phyloP scores from a whole-genome alignment of 768 basidiomycete genomes.

The Lentinula sp. region DNA sequence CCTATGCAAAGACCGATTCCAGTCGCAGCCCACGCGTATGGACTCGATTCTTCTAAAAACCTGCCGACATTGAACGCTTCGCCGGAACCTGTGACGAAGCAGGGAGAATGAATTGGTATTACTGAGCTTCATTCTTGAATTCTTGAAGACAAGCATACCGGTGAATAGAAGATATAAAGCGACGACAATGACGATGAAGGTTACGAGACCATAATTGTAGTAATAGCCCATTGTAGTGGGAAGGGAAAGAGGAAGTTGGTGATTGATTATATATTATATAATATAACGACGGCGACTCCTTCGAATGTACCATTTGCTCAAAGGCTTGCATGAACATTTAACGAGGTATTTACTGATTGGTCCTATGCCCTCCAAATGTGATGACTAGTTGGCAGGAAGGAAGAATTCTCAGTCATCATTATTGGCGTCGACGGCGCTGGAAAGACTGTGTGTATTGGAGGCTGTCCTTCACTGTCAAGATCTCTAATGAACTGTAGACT shows the following conservation, averaged over 20 bases:
- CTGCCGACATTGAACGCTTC: slow-evolving; percentile 92
- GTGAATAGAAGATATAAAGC: slow-evolving; percentile 89
- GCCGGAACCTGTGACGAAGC: slow-evolving; percentile 55
- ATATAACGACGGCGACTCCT: slow-evolving; percentile 2
- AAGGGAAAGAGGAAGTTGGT: slow-evolving; percentile 10
- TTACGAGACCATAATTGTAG: slow-evolving; percentile 64
- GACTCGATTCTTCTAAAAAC: slow-evolving; percentile 91
- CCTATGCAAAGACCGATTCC: slow-evolving; percentile 94
- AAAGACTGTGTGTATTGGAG: slow-evolving; percentile 61
- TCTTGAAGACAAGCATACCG: slow-evolving; percentile 37
- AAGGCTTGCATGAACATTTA: slow-evolving; percentile 85
- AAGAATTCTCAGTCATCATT: slow-evolving; percentile 93
- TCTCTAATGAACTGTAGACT: slow-evolving; percentile 40
- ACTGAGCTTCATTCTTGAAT: no score
- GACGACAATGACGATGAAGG: slow-evolving; percentile 56
- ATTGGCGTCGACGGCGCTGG: slow-evolving; percentile 91
- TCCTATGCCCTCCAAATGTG: background rate
- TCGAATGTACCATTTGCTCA: slow-evolving; percentile 89
- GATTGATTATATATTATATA: background rate
- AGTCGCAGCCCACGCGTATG: slow-evolving; percentile 86
- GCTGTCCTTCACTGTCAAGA: background rate
- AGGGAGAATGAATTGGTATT: background rate
- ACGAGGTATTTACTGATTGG: slow-evolving; percentile 50
- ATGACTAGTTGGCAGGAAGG: slow-evolving; percentile 45
- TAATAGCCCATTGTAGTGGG: slow-evolving; percentile 45